Evolutionary conservation across 495 filamentous ascomycete genomes (phyloP).

Genomic region (Penicillium silybi): DNA sequence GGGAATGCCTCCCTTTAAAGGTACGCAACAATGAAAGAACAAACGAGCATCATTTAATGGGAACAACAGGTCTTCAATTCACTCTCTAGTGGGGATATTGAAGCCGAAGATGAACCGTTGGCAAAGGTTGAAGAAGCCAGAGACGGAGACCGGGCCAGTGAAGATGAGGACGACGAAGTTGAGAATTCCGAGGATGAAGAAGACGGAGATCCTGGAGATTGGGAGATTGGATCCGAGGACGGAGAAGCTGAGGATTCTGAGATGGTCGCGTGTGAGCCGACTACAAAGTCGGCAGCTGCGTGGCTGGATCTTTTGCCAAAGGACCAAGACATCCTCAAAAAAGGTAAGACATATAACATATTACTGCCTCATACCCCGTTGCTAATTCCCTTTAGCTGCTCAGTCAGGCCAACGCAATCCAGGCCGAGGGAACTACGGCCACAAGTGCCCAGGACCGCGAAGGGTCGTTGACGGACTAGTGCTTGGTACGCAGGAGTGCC

Average conservation of each 20-base stretch:
- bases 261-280: background rate
- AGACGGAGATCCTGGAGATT: too few species aligned
- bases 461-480: background rate
- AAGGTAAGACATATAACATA: background rate
- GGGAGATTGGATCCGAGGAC: background rate
- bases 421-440: background rate
- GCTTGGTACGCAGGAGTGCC: background rate
- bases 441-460: background rate
- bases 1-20: too few species aligned
- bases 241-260: background rate
- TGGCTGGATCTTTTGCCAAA: background rate
- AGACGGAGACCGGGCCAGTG: too few species aligned
- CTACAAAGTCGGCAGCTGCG: background rate
- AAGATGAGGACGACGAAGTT: too few species aligned
- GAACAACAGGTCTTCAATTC: too few species aligned
- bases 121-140: too few species aligned
- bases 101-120: too few species aligned
- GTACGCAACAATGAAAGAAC: too few species aligned
- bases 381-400: background rate
- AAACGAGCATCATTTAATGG: too few species aligned
- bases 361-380: background rate
- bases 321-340: background rate
- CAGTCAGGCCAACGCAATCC: background rate
- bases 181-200: too few species aligned
- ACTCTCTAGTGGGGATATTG: too few species aligned